A percentile compares a stretch with the other conserved stretches of the same genome.
Evolutionary conservation across 768 basidiomycete genomes (phyloP).

Genomic region (Tulasnella sp.): DNA sequence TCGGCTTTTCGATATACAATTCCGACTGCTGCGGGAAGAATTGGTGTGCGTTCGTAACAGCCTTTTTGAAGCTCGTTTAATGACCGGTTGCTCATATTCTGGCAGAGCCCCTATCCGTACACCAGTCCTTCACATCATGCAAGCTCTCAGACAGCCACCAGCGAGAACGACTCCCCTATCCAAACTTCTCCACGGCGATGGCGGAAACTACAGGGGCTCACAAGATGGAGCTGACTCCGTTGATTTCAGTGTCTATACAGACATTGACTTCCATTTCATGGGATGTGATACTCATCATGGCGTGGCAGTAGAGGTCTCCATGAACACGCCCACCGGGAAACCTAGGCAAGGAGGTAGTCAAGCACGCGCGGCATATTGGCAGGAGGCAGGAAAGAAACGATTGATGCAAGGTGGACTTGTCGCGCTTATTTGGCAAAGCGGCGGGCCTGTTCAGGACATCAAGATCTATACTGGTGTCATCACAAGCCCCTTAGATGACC

Average conservation of each 20-base stretch:
- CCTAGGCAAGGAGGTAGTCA: slow-evolving; percentile 34
- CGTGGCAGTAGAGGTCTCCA: slow-evolving; percentile 35
- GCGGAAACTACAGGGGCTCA: slow-evolving; percentile 22
- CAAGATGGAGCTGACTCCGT: slow-evolving; percentile 10
- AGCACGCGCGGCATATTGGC: slow-evolving; percentile 47
- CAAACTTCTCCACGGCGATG: slow-evolving; percentile 15
- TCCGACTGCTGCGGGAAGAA: slow-evolving; percentile 63
- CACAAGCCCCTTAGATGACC: slow-evolving; percentile 33
- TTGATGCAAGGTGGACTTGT: slow-evolving; percentile 53
- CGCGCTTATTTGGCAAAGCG: slow-evolving; percentile 45
- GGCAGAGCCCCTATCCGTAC: slow-evolving; percentile 44
- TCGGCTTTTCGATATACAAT: slow-evolving; percentile 59
- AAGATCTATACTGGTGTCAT: slow-evolving; percentile 44
- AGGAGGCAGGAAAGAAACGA: slow-evolving; percentile 45
- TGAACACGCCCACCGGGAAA: slow-evolving; percentile 46
- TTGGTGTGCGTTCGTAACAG: slow-evolving; percentile 38
- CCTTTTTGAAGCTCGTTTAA: no score
- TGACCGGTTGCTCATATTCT: neutral
- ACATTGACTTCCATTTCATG: slow-evolving; percentile 13
- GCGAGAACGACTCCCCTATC: slow-evolving; percentile 10
- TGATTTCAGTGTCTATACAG: slow-evolving; percentile 21
- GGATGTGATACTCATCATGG: slow-evolving; percentile 29
- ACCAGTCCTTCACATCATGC: slow-evolving; percentile 38
- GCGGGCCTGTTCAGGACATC: neutral
- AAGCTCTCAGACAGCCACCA: slow-evolving; percentile 30